Base-by-base conservation (phyloP, 495 filamentous ascomycete species). In the Podospora pseudocomata region DNA sequence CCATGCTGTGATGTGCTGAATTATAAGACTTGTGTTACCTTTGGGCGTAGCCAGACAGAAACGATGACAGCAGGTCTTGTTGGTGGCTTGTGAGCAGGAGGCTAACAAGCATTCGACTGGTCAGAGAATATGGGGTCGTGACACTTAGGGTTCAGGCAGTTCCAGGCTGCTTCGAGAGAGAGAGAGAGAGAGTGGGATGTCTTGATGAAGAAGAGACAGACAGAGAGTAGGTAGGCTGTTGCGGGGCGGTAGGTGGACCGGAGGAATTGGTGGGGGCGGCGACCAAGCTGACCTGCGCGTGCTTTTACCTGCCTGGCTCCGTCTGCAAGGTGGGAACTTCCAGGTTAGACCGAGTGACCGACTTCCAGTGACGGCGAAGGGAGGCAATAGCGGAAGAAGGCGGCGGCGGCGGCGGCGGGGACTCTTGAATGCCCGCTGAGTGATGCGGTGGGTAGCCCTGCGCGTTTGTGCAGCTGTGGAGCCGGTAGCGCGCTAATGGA, bases 381-480 rank as follows among this genome's bases (percentile, higher is more conserved):
- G 55, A 58, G 55, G 55, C 55, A 58, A 58, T 58, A 20, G n/a
- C 6, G 55, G 55, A 16, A 23, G 23, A 49, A 20, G 23, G 18
- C 61, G 67, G 53, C 18, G 58, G 59, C 57, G 60, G 64, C 59
- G 60, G 23, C 27, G 59, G 57, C 34, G 64, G 23, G n/a, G 32
- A 23, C 58, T 59, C 34, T 28, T 2, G 13, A 26, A 34, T 56
- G 60, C 39, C 54, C 61, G 66, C 55, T 54, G 54, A 2, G 44
- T 28, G 65, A 44, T 62, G 55, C 5, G 55, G 55, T 58, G 55
- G 55, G 55, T 9, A 23, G 5, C 39, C 16, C 7, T 7, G 55
- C 63, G 65, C 67, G 70, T 72, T 72, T 72, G 74, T 74, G 74
- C 72, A 60, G 49, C 16, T 64, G 73, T 73, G 73, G 75, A 64